phyloP scores from a whole-genome alignment of 2,329 filamentous ascomycete species.

The Exserohilum rostratum region DNA sequence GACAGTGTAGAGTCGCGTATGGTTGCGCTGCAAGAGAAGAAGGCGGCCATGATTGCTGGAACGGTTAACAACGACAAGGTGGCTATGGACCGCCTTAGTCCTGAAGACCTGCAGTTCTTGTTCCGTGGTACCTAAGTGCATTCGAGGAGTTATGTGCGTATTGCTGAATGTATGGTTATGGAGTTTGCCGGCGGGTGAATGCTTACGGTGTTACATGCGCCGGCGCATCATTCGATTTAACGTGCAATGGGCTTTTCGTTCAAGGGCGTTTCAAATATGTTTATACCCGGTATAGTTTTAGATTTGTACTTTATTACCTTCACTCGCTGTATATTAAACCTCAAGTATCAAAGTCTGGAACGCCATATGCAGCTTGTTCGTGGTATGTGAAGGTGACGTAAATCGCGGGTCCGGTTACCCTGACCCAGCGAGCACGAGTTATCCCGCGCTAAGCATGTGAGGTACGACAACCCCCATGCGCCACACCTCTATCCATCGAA shows the following conservation, averaged over 20 bases:
- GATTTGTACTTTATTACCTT: neutral
- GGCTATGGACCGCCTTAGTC: conserved; percentile 87
- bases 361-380: neutral
- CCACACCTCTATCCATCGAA: neutral
- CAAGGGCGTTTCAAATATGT: neutral
- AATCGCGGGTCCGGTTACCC: neutral
- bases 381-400: neutral
- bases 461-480: neutral
- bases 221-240: neutral
- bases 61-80: conserved; percentile 93
- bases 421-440: neutral
- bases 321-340: neutral
- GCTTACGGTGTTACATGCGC: neutral
- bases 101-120: conserved; percentile 93
- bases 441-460: neutral
- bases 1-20: conserved; percentile 97
- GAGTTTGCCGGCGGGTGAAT: neutral
- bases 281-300: neutral
- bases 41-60: conserved; percentile 95
- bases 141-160: neutral
- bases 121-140: conserved; percentile 72
- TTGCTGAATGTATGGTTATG: neutral
- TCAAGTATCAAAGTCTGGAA: neutral
- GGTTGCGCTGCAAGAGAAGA: conserved; percentile 96
- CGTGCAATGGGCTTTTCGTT: neutral